Evolutionary conservation across 73 alveolate genomes (phyloP).

Genomic region (Tetrahymena malaccensis): DNA sequence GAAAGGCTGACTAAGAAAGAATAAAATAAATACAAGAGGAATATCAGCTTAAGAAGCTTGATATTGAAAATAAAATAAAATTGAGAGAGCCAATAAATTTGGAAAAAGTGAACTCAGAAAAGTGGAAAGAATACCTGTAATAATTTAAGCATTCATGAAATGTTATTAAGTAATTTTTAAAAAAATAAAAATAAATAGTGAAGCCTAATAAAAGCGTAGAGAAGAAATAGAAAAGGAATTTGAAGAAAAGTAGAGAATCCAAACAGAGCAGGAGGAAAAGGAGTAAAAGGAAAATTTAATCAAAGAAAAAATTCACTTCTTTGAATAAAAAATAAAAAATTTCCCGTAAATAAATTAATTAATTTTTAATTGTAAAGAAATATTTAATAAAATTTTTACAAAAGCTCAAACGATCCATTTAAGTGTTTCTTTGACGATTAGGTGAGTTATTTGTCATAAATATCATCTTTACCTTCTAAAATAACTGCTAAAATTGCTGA

Average conservation of each 20-base stretch:
- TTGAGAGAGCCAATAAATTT: neutral
- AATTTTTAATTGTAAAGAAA: neutral
- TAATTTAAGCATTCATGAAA: no score
- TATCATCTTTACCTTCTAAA: neutral
- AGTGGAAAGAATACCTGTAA: neutral
- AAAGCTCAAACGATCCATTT: neutral
- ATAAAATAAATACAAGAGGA: neutral
- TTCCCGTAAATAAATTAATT: neutral
- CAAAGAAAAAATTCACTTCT: neutral
- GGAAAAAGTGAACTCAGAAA: neutral
- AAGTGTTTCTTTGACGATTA: neutral
- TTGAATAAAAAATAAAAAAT: neutral
- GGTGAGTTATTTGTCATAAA: neutral
- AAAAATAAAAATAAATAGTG: neutral
- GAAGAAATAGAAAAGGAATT: neutral
- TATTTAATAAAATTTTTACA: neutral
- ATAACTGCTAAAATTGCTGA: neutral
- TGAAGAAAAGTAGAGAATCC: neutral
- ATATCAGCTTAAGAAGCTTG: neutral
- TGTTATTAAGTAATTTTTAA: no score
- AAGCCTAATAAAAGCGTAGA: neutral
- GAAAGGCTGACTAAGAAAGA: neutral
- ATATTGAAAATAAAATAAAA: neutral
- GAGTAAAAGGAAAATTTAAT: neutral
- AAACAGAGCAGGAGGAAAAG: neutral